Evolutionary conservation across 208 protist genomes (phyloP).

Genomic region (Zelonia costaricensis): DNA sequence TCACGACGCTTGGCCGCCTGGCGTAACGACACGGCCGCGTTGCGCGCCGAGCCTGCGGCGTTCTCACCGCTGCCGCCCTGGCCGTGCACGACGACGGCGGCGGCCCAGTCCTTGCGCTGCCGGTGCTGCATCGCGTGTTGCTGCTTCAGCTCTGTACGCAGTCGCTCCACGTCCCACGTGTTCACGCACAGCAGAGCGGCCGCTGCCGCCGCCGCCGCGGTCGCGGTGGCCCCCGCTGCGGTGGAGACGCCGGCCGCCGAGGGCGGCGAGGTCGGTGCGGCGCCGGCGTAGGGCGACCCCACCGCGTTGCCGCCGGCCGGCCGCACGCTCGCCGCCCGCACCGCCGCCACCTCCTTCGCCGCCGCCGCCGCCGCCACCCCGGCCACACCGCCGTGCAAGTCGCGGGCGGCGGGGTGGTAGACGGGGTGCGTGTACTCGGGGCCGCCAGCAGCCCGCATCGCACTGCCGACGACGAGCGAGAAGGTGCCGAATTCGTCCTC

Average conservation of each 20-base stretch:
- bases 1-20: conserved; percentile 15
- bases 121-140: conserved; percentile 26
- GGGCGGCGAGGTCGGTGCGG: no score
- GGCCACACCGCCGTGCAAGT: conserved; percentile 8
- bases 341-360: conserved; percentile 11
- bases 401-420: conserved; percentile 11
- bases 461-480: neutral
- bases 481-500: conserved; percentile 13
- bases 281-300: no score
- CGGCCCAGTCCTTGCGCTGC: conserved; percentile 21
- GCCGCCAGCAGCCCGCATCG: neutral
- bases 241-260: no score
- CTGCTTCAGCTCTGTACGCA: conserved; percentile 26
- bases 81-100: conserved; percentile 1
- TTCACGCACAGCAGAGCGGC: conserved; percentile 6
- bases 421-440: conserved; percentile 16
- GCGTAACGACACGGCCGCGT: conserved; percentile 11
- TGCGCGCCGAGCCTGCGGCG: neutral
- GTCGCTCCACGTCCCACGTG: conserved; percentile 15
- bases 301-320: neutral
- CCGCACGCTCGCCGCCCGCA: conserved; percentile 3
- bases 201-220: neutral
- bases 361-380: neutral
- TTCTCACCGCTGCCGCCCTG: neutral
- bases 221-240: neutral